Evolutionary conservation across 495 filamentous ascomycete species (phyloP).

Genomic region (Hypoxylon intermedium): DNA sequence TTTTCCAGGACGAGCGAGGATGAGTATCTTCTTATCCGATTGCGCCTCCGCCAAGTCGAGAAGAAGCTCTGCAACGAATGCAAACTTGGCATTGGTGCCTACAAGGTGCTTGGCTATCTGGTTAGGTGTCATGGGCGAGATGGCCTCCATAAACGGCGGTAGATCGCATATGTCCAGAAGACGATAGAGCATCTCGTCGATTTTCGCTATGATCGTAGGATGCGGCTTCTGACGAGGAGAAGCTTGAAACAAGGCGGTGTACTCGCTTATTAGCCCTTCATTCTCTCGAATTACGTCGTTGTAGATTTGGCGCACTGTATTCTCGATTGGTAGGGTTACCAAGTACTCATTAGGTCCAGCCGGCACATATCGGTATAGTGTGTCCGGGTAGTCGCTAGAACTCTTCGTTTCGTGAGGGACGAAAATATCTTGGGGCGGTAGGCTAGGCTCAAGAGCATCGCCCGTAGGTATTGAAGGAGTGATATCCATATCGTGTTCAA

Average conservation of each 20-base stretch:
- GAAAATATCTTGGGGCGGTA: conserved; percentile 19
- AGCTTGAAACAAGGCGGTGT: conserved; percentile 41
- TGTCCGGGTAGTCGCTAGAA: conserved; percentile 27
- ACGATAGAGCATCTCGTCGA: conserved; percentile 48
- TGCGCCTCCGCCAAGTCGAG: conserved; percentile 32
- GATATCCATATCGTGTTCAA: conserved; percentile 40
- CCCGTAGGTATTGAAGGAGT: conserved; percentile 32
- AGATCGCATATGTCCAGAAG: conserved; percentile 53
- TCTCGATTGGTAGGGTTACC: conserved; percentile 52
- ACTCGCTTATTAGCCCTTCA: conserved; percentile 44
- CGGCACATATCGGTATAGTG: conserved; percentile 27
- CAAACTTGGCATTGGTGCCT: conserved; percentile 54
- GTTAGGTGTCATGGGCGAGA: conserved; percentile 37
- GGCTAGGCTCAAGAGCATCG: conserved; percentile 26
- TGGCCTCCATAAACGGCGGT: conserved; percentile 47
- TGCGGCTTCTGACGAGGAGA: conserved; percentile 34
- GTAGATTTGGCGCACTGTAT: conserved; percentile 47
- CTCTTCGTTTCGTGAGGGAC: conserved; percentile 26
- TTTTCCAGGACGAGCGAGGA: conserved; percentile 49
- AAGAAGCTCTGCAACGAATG: conserved; percentile 54
- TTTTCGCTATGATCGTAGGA: conserved; percentile 35
- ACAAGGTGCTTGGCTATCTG: conserved; percentile 49
- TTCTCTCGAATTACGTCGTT: conserved; percentile 48
- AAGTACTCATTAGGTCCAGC: conserved; percentile 40
- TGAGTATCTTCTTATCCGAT: conserved; percentile 46